Evolutionary conservation across 495 filamentous ascomycete genomes (phyloP).

Genomic region (Podospora didyma): DNA sequence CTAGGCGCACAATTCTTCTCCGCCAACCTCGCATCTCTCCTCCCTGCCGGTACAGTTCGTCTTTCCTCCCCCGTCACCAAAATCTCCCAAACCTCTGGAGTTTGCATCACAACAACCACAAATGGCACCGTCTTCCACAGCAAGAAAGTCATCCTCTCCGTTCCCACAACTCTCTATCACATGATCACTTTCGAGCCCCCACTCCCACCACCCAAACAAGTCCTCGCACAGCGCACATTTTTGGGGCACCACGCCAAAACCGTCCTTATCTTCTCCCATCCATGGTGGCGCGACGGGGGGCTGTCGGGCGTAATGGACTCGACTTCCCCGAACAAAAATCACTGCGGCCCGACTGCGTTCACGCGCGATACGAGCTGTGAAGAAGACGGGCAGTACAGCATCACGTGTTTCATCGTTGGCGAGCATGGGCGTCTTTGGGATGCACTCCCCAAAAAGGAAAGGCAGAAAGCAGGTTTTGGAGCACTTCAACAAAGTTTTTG

Average conservation of each 20-base stretch:
- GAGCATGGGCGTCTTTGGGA: not conserved
- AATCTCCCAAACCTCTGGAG: not conserved
- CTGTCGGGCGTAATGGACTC: slow-evolving; percentile 33
- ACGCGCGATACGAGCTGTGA: slow-evolving; percentile 38
- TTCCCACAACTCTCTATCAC: slow-evolving; percentile 31
- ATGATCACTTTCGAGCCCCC: slow-evolving; percentile 30
- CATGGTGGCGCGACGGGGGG: slow-evolving; percentile 36
- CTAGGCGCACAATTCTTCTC: slow-evolving; percentile 9
- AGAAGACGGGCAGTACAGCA: slow-evolving; percentile 28
- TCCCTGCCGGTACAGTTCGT: slow-evolving; percentile 1
- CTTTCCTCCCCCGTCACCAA: slow-evolving; percentile 1
- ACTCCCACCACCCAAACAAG: slow-evolving; percentile 1
- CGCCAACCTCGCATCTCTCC: not conserved
- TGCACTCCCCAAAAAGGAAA: not conserved
- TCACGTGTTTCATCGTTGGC: slow-evolving; percentile 41
- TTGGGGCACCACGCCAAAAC: slow-evolving; percentile 39
- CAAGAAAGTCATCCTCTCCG: slow-evolving; percentile 33
- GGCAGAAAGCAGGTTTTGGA: not conserved
- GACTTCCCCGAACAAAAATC: slow-evolving; percentile 23
- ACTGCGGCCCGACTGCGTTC: slow-evolving; percentile 27
- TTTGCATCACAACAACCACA: not conserved
- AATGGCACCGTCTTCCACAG: slow-evolving; percentile 18
- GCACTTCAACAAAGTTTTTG: slow-evolving; percentile 7
- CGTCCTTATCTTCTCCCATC: slow-evolving; percentile 30
- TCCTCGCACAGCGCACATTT: slow-evolving; percentile 16